These are phyloP conservation scores for Pichia sp. DNA, from an alignment of 1,139 yeast genomes.

Conservation along the genomic window DNA sequence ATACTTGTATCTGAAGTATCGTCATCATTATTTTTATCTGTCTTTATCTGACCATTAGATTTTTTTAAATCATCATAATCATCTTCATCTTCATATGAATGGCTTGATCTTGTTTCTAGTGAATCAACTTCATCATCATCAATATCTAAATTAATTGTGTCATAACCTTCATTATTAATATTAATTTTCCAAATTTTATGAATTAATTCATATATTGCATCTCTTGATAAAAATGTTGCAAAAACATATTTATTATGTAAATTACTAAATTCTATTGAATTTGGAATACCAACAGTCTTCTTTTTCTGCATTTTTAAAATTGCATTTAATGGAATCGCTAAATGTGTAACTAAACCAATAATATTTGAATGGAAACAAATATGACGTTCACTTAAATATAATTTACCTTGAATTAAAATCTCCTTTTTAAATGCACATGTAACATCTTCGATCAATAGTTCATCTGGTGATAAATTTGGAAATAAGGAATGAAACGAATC, in stretches of 20 bases:
- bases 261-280: conserved; percentile 66
- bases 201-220: conserved; percentile 54
- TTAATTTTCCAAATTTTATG: conserved; percentile 49
- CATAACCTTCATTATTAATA: conserved; percentile 11
- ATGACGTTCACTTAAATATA: conserved; percentile 55
- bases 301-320: conserved; percentile 67
- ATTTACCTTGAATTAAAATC: conserved; percentile 64
- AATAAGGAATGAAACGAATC: conserved; percentile 59
- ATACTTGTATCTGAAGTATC: conserved; percentile 20
- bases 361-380: conserved; percentile 68
- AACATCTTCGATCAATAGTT: conserved; percentile 55
- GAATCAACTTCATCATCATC: conserved; percentile 24
- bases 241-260: conserved; percentile 65
- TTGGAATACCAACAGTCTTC: conserved; percentile 69
- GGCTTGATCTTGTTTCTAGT: conserved; percentile 18
- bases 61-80: neutral
- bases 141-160: conserved; percentile 20
- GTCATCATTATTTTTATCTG: too few species aligned
- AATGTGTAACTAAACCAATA: conserved; percentile 65
- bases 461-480: conserved; percentile 47
- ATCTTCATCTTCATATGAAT: conserved; percentile 21
- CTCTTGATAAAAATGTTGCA: conserved; percentile 69
- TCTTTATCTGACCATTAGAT: too few species aligned
- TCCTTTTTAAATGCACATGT: conserved; percentile 68
- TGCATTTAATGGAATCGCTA: conserved; percentile 62